Evolutionary conservation across 208 protist species (phyloP), one percentile per base, ranked within the genome.

Genomic region (Phytomonas sp.): DNA sequence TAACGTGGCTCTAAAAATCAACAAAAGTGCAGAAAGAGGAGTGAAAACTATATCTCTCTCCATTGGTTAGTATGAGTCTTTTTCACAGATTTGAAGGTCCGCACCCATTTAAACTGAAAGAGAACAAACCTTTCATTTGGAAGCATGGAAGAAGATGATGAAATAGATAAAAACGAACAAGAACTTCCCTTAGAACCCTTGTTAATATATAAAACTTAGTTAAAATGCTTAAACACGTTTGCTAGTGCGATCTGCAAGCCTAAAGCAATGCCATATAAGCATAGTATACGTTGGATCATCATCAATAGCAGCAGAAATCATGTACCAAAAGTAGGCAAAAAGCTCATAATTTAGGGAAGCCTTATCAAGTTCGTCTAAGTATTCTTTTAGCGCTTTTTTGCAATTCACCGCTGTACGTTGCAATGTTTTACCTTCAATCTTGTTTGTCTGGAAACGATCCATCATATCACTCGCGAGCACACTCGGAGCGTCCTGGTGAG

Each of bases 211-310:
- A 29, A 31, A 2, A 75, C 19, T 45, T 6, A 70, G 32, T 62
- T 2, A 34, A 45, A 23, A 61, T 5, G 30, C 19, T 36, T 61
- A 63, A 63, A 56, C 16, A 56, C 29, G 37, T 11, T 36, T 74
- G 42, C 19, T 56, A 26, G 45, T 34, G 0, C 80, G 66, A 32
- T 86, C 78, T 45, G 89, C 80, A n/a, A 94, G 76, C 33, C 76
- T 73, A 60, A 91, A 94, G 29, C 83, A 80, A 52, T 88, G 85
- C 89, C 89, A 94, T 26, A 94, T 52, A 42, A 87, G 78, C 78
- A 94, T 80, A 7, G 89, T 90, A 63, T 89, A 94, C 6, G 84
- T 81, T 2, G 89, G 86, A 63, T 92, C 87, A 60, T 94, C 89
- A 45, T 82, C 82, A 49, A 91, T 80, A 23, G 74, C 85, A 11